Base-by-base conservation (phyloP, 441 rosid genomes). In the Aquilaria agallochum region DNA sequence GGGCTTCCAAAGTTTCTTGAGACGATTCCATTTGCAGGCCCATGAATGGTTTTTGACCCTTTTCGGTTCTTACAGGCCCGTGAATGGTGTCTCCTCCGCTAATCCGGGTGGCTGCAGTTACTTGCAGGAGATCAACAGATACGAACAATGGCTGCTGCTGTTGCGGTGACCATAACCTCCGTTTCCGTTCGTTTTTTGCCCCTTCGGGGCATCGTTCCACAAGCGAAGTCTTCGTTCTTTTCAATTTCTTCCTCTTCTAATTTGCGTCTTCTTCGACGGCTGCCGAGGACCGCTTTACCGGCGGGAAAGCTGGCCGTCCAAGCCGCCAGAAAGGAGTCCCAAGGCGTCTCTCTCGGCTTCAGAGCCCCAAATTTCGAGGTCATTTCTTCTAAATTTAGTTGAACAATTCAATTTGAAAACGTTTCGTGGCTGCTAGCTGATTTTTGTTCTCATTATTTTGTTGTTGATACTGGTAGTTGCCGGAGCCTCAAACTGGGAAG, bases 401-500 rank as follows among this genome's bases (percentile, higher is more conserved):
- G 53, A 9, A n/a, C 44, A 30, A 13, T 11, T 57, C 13, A 31
- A 15, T 42, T 40, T 40, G 27, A 44, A 31, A 48, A 2, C 7
- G 27, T 36, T 9, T 20, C 4, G 1, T n/a, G 7, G 31, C 30
- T 49, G 14, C 27, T 13, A 5, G 3, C 14, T 33, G 46, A 44
- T 13, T 27, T 49, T n/a, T 11, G 11, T 64, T 53, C 58, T 11
- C 33, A 60, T 8, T 34, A 7, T 36, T 50, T 71, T 69, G 34
- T 62, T 50, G 53, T 11, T 62, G 64, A 50, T 58, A 51, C 69
- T 56, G 65, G 13, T 61, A 92, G 92, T 79, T 88, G 55, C 76
- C 75, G 47, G 92, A 90, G 87, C 92, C 96, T 31, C 77, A 90
- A 13, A 83, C 96, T 32, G 97, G 94, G 68, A 90, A 81, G 66